Base-by-base conservation (phyloP, 1,139 yeast genomes). In the Suhomyces atakaporum region DNA sequence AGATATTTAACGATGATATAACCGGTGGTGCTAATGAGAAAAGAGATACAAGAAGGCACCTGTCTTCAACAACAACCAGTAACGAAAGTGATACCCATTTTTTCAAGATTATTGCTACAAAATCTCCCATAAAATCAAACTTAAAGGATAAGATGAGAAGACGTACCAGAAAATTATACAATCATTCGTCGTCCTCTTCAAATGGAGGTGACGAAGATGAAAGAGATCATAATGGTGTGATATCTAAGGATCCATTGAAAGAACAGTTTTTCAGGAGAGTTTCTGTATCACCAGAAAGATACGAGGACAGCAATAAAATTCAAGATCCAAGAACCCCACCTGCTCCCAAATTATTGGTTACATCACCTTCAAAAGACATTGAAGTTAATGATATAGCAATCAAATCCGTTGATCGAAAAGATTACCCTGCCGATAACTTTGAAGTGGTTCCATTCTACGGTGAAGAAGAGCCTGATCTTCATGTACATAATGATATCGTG, bases 1-100 rank as follows among this genome's bases (percentile, higher is more conserved):
- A 47, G 37, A 43, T 66, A 10, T 67, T 67, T 48, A 43, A 40
- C 16, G 50, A 42, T 5, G 38, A 30, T 9, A 9, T 15, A 16
- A 12, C 11, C 2, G 32, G 18, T 5, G 22, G 24, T 10, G 16
- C 7, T 5, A 10, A 11, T 6, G 26, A 31, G 4, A 33, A 25
- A 14, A 29, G n/a, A 3, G 5, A 19, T 7, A 39, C 14, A 33
- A 42, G 40, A 33, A 33, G 42, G 14, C 27, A 14, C 7, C 42
- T 34, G 39, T 35, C 40, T 16, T 31, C 43, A 4, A 27, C 37
- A 4, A 22, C 40, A 2, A 34, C 31, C 13, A 33, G 42, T 12
- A 38, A 35, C 10, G 44, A 40, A 9, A 38, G 44, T 16, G 45
- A 41, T 19, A 29, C 30, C 10, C 45, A 37, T 25, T 29, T 44